phyloP scores from a whole-genome alignment of 768 basidiomycete species.

The Nevesoporus exiguus region DNA sequence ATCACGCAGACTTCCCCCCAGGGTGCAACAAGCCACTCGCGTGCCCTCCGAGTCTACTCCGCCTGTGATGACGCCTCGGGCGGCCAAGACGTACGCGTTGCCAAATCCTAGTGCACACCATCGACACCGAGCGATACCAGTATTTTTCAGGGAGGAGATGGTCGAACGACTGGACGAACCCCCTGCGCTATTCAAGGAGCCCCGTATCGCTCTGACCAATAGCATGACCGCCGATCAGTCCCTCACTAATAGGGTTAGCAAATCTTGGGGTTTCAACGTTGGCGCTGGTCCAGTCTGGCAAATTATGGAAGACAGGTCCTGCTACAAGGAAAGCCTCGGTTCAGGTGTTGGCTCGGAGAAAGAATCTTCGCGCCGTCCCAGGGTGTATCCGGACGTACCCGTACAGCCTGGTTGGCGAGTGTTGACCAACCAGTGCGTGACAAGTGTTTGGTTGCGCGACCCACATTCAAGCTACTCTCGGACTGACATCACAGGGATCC shows the following conservation, averaged over 20 bases:
- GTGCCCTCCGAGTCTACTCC: slow-evolving; percentile 7
- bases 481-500: slow-evolving; percentile 44
- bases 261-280: slow-evolving; percentile 70
- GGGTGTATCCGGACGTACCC: slow-evolving; percentile 47
- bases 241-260: slow-evolving; percentile 55
- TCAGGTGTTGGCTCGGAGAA: slow-evolving; percentile 30
- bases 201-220: slow-evolving; percentile 46
- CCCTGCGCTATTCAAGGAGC: slow-evolving; percentile 49
- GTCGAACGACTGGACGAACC: slow-evolving; percentile 55
- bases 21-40: slow-evolving; percentile 4
- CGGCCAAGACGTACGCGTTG: slow-evolving; percentile 47
- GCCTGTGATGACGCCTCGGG: slow-evolving; percentile 9
- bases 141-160: slow-evolving; percentile 48
- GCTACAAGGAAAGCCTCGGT: slow-evolving; percentile 61
- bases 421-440: slow-evolving; percentile 47
- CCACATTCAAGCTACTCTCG: slow-evolving; percentile 3
- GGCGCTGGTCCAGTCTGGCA: slow-evolving; percentile 80
- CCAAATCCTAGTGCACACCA: slow-evolving; percentile 69
- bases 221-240: slow-evolving; percentile 48
- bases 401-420: slow-evolving; percentile 46
- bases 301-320: slow-evolving; percentile 70
- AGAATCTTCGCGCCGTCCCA: slow-evolving; percentile 55
- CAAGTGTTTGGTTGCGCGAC: slow-evolving; percentile 5
- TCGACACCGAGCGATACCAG: slow-evolving; percentile 64
- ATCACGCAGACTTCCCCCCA: slow-evolving; percentile 21